These are phyloP conservation scores for Pleurotus ostreatus DNA, from an alignment of 768 basidiomycete genomes.

Conservation along the genomic window DNA sequence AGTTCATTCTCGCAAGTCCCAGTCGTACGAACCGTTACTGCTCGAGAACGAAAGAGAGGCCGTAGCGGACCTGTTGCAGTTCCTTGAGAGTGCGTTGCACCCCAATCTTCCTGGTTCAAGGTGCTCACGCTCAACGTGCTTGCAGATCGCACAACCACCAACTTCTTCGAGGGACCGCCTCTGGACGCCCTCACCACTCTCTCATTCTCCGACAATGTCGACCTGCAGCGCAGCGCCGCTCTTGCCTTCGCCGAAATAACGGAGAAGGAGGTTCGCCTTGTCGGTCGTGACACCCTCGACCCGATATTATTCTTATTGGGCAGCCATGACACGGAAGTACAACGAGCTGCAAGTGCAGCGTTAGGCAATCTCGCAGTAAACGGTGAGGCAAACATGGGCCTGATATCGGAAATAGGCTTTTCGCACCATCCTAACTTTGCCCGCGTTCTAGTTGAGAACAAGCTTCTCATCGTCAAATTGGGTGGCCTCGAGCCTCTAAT, in stretches of 20 bases:
- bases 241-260: conserved; percentile 99
- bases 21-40: conserved; percentile 82
- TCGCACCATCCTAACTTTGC: background rate
- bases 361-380: conserved; percentile 98
- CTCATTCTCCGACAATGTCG: conserved; percentile 98
- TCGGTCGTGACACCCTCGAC: conserved; percentile 95
- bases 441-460: conserved; percentile 81
- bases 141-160: conserved; percentile 95
- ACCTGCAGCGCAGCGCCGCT: conserved; percentile 95
- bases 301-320: conserved; percentile 96
- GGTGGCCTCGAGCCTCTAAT: conserved; percentile 97
- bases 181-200: conserved; percentile 92
- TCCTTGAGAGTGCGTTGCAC: conserved; percentile 82
- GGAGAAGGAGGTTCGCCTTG: conserved; percentile 97
- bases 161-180: conserved; percentile 95
- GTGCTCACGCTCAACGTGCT: background rate
- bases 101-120: background rate
- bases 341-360: conserved; percentile 96
- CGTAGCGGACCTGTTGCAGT: conserved; percentile 95
- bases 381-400: conserved; percentile 51
- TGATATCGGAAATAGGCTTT: no score
- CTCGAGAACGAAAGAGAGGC: conserved; percentile 95
- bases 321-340: conserved; percentile 98
- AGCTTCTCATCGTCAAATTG: conserved; percentile 95
- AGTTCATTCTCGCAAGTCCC: conserved; percentile 82